Evolutionary conservation across 1,284 basidiomycete genomes (phyloP).

Genomic region (Ustilago shanxiensis): DNA sequence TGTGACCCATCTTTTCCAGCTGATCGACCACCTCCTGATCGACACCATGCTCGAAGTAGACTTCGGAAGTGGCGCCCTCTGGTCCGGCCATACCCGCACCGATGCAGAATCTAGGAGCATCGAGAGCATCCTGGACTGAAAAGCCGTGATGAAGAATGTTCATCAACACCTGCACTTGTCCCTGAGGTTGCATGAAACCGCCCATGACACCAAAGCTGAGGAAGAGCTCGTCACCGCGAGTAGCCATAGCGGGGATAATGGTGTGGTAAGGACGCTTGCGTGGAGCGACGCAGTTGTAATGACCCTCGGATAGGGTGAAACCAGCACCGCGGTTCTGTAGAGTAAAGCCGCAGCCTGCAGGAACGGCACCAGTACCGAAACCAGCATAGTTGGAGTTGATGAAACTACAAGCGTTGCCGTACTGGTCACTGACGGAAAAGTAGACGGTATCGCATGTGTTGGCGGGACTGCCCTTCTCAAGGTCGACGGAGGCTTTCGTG

Average conservation of each 20-base stretch:
- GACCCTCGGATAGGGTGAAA: constrained; percentile 82
- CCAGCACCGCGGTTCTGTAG: constrained; percentile 91
- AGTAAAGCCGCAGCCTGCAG: constrained; percentile 93
- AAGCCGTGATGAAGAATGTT: constrained; percentile 86
- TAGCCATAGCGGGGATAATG: constrained; percentile 92
- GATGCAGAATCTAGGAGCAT: constrained; percentile 97
- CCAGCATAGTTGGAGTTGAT: constrained; percentile 86
- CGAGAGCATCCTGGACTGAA: constrained; percentile 76
- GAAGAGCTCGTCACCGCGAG: constrained; percentile 84
- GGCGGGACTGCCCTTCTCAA: constrained; percentile 82
- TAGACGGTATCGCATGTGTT: constrained; percentile 93
- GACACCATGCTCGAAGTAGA: constrained; percentile 89
- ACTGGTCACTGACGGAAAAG: constrained; percentile 78
- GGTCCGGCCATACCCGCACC: constrained; percentile 81
- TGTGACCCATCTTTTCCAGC: constrained; percentile 84
- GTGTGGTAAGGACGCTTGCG: constrained; percentile 94
- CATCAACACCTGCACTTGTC: constrained; percentile 92
- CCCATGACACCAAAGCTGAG: constrained; percentile 89
- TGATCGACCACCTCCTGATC: constrained; percentile 72
- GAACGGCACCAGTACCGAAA: constrained; percentile 78
- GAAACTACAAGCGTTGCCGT: constrained; percentile 93
- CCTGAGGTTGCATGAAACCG: constrained; percentile 93
- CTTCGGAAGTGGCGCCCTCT: constrained; percentile 78
- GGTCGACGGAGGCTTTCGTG: constrained; percentile 76
- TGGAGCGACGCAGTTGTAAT: constrained; percentile 78